Base-by-base conservation (phyloP, 176 grass and related monocot species). In the Poa annua region DNA sequence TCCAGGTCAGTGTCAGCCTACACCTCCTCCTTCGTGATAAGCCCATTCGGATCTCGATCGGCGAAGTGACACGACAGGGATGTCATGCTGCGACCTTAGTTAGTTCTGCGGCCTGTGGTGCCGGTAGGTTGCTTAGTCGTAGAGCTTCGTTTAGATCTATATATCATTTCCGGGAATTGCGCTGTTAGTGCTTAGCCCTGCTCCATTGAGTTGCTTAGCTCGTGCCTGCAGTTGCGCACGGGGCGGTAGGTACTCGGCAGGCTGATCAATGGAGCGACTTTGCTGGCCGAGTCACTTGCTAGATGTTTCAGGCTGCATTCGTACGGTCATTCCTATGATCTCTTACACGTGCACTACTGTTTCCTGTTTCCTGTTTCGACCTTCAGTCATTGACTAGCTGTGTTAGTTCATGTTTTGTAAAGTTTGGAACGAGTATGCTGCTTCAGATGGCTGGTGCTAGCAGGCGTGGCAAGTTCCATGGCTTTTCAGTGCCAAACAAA, bases 1-100 rank as follows among this genome's bases (percentile, higher is more conserved):
- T 60, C 39, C 52, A 83, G 87, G 79, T 94, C 49, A 36, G 82
- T 85, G 77, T 44, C 50, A n/a, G 26, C 35, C 81, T 72, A 17
- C 38, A 17, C 24, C 78, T 50, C 81, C 81, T 74, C 86, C 61
- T 63, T 47, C 3, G 19, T 9, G 26, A 19, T 25, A 17, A 20
- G 66, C 69, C 70, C 4, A 9, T 51, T 50, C 32, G 68, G 71
- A 84, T 84, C 71, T 84, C 42, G 70, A 11, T 73, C 22, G 81
- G 7, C 14, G 3, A 83, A 35, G 11, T 3, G 29, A 29, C 29
- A 29, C 29, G 38, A 59, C 15, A 4, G 52, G 14, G 67, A 36
- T 57, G 56, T 67, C 45, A 32, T 68, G 47, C 78, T 17, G 4
- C 64, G 8, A 56, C 50, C n/a, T 64, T 62, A 24, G 21, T 12